These are phyloP conservation scores for Blastocystis sp. DNA, from an alignment of 352 stramenopile species.

Conservation along the genomic window DNA sequence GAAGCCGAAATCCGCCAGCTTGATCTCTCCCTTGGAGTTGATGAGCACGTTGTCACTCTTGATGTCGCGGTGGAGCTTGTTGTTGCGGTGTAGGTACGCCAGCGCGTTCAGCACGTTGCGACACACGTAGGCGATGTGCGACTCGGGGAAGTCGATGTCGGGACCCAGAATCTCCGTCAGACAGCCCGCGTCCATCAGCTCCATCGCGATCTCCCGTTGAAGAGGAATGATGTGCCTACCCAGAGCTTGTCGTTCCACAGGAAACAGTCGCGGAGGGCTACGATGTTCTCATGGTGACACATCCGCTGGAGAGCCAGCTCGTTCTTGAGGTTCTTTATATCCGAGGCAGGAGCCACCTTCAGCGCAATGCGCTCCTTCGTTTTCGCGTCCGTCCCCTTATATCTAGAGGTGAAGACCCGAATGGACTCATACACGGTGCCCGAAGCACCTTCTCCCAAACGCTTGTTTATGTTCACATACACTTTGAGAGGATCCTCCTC, in stretches of 20 bases:
- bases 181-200: slow-evolving; percentile 78
- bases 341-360: slow-evolving; percentile 62
- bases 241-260: slow-evolving; percentile 62
- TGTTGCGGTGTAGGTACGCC: slow-evolving; percentile 64
- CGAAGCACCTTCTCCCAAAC: slow-evolving; percentile 65
- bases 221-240: neutral
- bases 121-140: slow-evolving; percentile 66
- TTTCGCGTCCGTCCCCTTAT: slow-evolving; percentile 59
- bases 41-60: slow-evolving; percentile 69
- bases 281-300: slow-evolving; percentile 65
- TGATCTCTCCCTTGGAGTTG: slow-evolving; percentile 59
- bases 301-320: slow-evolving; percentile 67
- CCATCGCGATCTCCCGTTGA: slow-evolving; percentile 77
- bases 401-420: neutral
- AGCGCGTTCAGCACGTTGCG: slow-evolving; percentile 60
- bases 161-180: slow-evolving; percentile 72
- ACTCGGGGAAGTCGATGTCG: slow-evolving; percentile 63
- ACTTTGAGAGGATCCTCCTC: slow-evolving; percentile 59
- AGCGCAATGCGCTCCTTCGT: slow-evolving; percentile 62
- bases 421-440: slow-evolving; percentile 64
- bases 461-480: slow-evolving; percentile 62
- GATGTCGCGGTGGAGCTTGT: slow-evolving; percentile 67
- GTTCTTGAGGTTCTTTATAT: slow-evolving; percentile 65
- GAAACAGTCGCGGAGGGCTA: slow-evolving; percentile 64
- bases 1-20: slow-evolving; percentile 68